Base-by-base conservation (phyloP, 2,329 filamentous ascomycete genomes). In the Drechslera avenae region DNA sequence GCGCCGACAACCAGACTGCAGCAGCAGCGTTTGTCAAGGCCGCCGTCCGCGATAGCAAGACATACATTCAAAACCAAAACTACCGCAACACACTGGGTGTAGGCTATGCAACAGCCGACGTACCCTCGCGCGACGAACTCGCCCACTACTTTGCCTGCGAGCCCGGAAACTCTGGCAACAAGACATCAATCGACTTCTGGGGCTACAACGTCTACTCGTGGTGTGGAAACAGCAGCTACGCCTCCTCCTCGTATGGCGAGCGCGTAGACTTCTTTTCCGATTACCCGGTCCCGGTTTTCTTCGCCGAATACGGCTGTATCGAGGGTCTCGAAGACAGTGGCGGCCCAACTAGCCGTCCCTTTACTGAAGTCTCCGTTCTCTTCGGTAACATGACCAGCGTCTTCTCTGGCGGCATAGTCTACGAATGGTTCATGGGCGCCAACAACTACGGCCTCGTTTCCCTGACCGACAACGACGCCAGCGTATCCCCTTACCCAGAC, bases 171-270 rank as follows among this genome's bases (percentile, higher is more conserved):
- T 21, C 51, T 2, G 68, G 68, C 9, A 72, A 71, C 45, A 78
- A 79, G 6, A 77, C 78, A 66, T 75, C 87, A 52, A 96, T 97
- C 60, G 94, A 99, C 76, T 97, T 94, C 82, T 97, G 92, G 90
- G 94, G 94, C 50, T 97, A 97, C 87, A 99, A 99, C 81, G 96
- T 97, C 77, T 99, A 97, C 83, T 95, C 92, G 36, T 99, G 94
- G 94, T 99, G 94, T 73, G 94, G 93, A 60, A 75, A 91, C 64
- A 95, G 89, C 73, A 84, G 79, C 69, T 94, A 88, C 78, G 67
- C 80, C 26, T 69, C 79, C 44, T 97, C 94, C 0, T 90, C 90
- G 34, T 99, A 94, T 77, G 81, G 86, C 60, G 81, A 85, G 54
- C 88, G 93, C 73, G 91, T 91, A 59, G 74, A 89, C 48, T 94